Conservation (phyloP, 768 basidiomycete genomes). For the Lactifluus piperatus region DNA sequence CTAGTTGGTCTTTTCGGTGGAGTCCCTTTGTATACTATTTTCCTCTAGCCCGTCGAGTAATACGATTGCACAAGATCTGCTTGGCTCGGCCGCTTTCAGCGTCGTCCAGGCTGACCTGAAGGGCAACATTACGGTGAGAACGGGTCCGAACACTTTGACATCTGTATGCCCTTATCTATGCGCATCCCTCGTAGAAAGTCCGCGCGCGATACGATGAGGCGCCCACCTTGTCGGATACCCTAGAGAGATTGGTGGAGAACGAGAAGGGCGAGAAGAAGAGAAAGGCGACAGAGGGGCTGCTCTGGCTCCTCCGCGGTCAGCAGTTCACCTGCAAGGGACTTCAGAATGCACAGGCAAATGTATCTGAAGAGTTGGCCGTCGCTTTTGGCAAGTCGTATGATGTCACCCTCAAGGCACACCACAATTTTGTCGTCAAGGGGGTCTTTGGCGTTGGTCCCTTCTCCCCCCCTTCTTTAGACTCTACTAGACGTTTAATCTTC, state of each 20-base stretch:
- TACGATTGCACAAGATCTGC: conserved; percentile 48
- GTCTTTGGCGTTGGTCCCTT: conserved; percentile 45
- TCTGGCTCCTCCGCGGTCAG: conserved; percentile 91
- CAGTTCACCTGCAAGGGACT: conserved; percentile 84
- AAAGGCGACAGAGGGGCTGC: conserved; percentile 79
- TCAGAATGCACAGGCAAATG: conserved; percentile 58
- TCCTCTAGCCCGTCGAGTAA: background rate
- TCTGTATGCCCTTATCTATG: conserved; percentile 1
- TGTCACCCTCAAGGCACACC: conserved; percentile 72
- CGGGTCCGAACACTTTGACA: background rate
- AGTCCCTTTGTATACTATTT: conserved; percentile 21
- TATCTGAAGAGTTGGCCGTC: conserved; percentile 48
- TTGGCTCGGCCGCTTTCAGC: conserved; percentile 76
- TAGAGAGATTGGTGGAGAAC: conserved; percentile 75
- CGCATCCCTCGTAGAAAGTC: conserved; percentile 65
- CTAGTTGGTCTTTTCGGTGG: conserved; percentile 86
- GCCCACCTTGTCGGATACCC: conserved; percentile 58
- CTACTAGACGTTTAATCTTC: background rate
- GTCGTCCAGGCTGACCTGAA: conserved; percentile 81
- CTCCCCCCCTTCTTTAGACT: background rate
- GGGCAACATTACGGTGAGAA: conserved; percentile 80
- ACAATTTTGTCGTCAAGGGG: conserved; percentile 61
- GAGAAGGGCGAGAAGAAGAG: conserved; percentile 86
- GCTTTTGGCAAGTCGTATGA: conserved; percentile 83
- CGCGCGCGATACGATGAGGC: conserved; percentile 64